These are phyloP conservation scores for Zymoseptoria tritici DNA, from an alignment of 2,329 filamentous ascomycete species.

Conservation along the genomic window DNA sequence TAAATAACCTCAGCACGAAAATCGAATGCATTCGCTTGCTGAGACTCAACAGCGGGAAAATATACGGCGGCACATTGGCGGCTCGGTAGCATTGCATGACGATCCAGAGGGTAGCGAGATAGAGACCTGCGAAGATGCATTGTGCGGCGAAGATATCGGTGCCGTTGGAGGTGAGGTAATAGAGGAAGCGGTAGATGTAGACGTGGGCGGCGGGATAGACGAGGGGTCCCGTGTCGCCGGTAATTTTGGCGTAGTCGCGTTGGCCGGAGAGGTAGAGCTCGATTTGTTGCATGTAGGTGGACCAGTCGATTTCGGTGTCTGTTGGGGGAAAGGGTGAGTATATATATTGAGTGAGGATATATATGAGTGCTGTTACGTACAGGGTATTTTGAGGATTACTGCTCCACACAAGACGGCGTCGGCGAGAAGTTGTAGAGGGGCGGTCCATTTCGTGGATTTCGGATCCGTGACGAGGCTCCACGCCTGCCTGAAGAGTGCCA, in stretches of 20 bases:
- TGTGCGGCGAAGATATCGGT: constrained; percentile 74
- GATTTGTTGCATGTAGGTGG: constrained; percentile 92
- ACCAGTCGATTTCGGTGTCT: constrained; percentile 99
- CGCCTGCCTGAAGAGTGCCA: constrained; percentile 33
- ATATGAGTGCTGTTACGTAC: constrained; percentile 45
- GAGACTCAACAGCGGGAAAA: constrained; percentile 75
- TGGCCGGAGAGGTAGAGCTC: constrained; percentile 73
- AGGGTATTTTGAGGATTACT: constrained; percentile 75
- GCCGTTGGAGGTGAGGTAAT: constrained; percentile 69
- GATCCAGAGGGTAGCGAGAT: constrained; percentile 65
- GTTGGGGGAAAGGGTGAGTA: background rate
- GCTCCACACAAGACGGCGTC: constrained; percentile 66
- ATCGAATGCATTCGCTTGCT: constrained; percentile 93
- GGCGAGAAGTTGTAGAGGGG: constrained; percentile 57
- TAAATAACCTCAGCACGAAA: constrained; percentile 87
- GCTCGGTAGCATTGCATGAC: constrained; percentile 77
- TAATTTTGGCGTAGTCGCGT: constrained; percentile 77
- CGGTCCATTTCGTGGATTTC: constrained; percentile 54
- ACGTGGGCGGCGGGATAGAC: constrained; percentile 95
- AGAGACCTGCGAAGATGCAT: constrained; percentile 70
- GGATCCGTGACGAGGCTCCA: constrained; percentile 45
- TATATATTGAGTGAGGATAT: background rate
- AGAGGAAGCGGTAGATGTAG: constrained; percentile 77
- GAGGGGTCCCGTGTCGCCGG: constrained; percentile 81
- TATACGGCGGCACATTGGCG: constrained; percentile 74